These are phyloP conservation scores for Candida endomychidarum DNA, from an alignment of 805 yeast species.

Conservation along the genomic window DNA sequence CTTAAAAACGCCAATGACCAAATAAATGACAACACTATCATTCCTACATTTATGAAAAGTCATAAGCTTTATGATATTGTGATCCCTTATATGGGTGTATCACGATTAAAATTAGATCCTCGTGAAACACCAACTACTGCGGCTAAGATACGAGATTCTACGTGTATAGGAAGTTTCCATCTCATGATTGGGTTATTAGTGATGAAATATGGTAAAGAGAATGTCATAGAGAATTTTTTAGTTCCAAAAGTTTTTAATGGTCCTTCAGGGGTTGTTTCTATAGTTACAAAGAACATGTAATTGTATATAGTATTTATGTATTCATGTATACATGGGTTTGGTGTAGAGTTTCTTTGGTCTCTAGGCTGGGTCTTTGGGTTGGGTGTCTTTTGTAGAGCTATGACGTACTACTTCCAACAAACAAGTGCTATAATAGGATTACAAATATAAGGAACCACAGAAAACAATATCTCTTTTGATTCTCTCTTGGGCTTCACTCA, in stretches of 20 bases:
- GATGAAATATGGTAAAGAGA: constrained; percentile 26
- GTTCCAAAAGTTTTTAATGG: constrained; percentile 28
- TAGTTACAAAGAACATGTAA: constrained; percentile 14
- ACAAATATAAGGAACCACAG: constrained; percentile 90
- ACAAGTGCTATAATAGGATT: constrained; percentile 17
- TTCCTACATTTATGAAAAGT: constrained; percentile 32
- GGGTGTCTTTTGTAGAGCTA: too few species aligned
- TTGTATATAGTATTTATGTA: neutral
- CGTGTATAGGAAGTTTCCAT: constrained; percentile 31
- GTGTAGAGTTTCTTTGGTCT: too few species aligned
- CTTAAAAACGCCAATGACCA: constrained; percentile 23
- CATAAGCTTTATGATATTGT: constrained; percentile 26
- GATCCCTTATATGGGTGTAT: constrained; percentile 22
- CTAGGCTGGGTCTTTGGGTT: too few species aligned
- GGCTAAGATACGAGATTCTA: constrained; percentile 3
- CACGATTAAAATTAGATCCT: neutral
- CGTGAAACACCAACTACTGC: constrained; percentile 3
- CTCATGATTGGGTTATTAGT: constrained; percentile 37
- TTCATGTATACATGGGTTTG: too few species aligned
- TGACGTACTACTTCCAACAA: too few species aligned
- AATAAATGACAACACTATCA: constrained; percentile 19
- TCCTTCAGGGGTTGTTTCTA: constrained; percentile 28
- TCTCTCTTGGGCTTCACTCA: constrained; percentile 89
- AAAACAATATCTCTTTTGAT: constrained; percentile 96
- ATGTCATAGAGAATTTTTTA: constrained; percentile 21